A percentile compares a stretch with the other conserved stretches of the same genome.
Evolutionary conservation across 1,139 yeast genomes (phyloP).

Genomic region (Scheffersomyces titani): DNA sequence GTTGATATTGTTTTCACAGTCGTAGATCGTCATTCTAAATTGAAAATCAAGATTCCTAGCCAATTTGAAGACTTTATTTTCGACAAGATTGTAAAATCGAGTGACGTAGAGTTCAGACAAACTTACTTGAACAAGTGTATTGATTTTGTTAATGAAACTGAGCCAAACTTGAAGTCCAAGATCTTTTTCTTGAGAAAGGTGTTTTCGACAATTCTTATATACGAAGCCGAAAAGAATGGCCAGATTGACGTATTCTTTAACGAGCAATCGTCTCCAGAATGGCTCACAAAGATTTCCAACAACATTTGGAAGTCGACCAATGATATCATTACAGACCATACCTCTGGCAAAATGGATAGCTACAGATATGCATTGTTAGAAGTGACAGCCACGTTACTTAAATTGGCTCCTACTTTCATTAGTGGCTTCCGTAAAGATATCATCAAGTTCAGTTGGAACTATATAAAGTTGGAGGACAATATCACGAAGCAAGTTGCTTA

Average conservation of each 20-base stretch:
- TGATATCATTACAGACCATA: conserved; percentile 55
- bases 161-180: conserved; percentile 52
- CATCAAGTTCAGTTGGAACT: conserved; percentile 93
- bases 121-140: conserved; percentile 55
- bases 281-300: conserved; percentile 65
- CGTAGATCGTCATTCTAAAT: conserved; percentile 49
- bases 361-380: conserved; percentile 80
- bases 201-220: conserved; percentile 65
- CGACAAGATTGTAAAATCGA: conserved; percentile 53
- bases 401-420: conserved; percentile 63
- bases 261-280: conserved; percentile 39
- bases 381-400: conserved; percentile 74
- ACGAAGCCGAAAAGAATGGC: conserved; percentile 57
- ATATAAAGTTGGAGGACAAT: conserved; percentile 84
- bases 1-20: conserved; percentile 45
- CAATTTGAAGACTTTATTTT: conserved; percentile 61
- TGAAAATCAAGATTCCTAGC: conserved; percentile 48
- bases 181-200: conserved; percentile 64
- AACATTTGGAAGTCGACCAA: conserved; percentile 73
- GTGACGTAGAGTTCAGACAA: conserved; percentile 48
- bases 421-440: conserved; percentile 78
- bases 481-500: conserved; percentile 93
- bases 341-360: conserved; percentile 72
- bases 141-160: conserved; percentile 43
- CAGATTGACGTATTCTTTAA: conserved; percentile 50